Evolutionary conservation across 805 yeast species (phyloP).

Genomic region (Suhomyces sp.): DNA sequence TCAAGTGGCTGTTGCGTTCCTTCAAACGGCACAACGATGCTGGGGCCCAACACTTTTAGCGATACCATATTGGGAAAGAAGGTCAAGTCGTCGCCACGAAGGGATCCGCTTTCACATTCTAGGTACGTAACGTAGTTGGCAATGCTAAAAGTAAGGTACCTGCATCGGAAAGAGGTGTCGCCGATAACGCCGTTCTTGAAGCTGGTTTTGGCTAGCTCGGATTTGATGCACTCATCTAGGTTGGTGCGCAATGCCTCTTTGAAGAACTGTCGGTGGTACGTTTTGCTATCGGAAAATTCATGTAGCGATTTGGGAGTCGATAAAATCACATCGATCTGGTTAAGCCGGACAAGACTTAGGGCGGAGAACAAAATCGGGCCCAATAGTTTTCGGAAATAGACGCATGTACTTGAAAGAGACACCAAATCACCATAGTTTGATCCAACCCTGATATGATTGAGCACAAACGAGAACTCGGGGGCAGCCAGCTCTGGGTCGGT

Average conservation of each 20-base stretch:
- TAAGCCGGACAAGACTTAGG: slow-evolving; percentile 25
- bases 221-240: slow-evolving; percentile 14
- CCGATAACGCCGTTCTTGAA: slow-evolving; percentile 13
- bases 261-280: slow-evolving; percentile 15
- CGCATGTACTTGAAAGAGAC: slow-evolving; percentile 24
- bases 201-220: slow-evolving; percentile 20
- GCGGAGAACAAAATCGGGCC: slow-evolving; percentile 19
- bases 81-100: slow-evolving; percentile 13
- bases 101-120: slow-evolving; percentile 21
- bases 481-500: not conserved
- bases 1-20: not conserved
- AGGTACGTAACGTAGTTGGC: slow-evolving; percentile 19
- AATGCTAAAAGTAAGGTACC: slow-evolving; percentile 16
- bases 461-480: not conserved
- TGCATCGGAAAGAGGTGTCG: slow-evolving; percentile 12
- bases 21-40: not conserved
- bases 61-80: slow-evolving; percentile 18
- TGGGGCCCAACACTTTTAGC: slow-evolving; percentile 20
- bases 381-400: slow-evolving; percentile 16
- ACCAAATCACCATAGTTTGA: slow-evolving; percentile 10
- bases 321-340: slow-evolving; percentile 26
- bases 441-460: slow-evolving; percentile 1
- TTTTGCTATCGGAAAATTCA: slow-evolving; percentile 16
- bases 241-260: slow-evolving; percentile 16
- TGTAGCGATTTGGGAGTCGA: slow-evolving; percentile 19